These are phyloP conservation scores for Pistacia atlantica DNA, from an alignment of 345 rosid species.

Conservation along the genomic window DNA sequence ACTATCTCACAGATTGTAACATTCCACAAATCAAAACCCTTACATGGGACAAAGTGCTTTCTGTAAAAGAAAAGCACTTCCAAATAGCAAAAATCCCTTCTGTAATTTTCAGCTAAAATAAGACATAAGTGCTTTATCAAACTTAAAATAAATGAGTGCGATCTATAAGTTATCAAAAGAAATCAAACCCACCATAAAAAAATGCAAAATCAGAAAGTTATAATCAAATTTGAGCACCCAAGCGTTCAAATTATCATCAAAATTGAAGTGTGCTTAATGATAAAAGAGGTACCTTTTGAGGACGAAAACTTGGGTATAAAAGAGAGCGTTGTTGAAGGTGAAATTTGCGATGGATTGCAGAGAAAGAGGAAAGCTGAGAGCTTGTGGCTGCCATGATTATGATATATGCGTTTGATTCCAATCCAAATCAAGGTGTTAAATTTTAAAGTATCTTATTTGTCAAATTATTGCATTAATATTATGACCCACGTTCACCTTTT, in stretches of 20 bases:
- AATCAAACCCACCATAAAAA: not conserved
- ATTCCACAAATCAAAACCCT: not conserved
- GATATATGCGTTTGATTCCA: not conserved
- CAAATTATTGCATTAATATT: too few species aligned
- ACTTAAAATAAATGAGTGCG: not conserved
- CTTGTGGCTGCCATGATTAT: constrained; percentile 32
- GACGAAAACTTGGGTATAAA: constrained; percentile 34
- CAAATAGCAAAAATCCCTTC: not conserved
- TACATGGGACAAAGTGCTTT: not conserved
- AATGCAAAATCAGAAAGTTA: not conserved
- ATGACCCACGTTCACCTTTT: too few species aligned
- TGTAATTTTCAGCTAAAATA: not conserved
- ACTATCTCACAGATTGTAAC: not conserved
- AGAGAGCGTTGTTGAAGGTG: constrained; percentile 39
- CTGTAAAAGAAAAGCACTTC: not conserved
- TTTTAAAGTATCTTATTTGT: too few species aligned
- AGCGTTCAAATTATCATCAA: not conserved
- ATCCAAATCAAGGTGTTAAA: not conserved
- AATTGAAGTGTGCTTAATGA: not conserved
- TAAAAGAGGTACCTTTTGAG: constrained; percentile 41
- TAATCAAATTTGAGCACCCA: not conserved
- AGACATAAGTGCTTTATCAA: not conserved
- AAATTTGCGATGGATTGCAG: constrained; percentile 56
- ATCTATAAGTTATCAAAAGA: not conserved
- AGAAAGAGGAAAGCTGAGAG: constrained; percentile 66